Evolutionary conservation across 202 grass and related monocot species (phyloP), one percentile per base, ranked within the genome.

Genomic region (Schoenoplectus tabernaemontani): DNA sequence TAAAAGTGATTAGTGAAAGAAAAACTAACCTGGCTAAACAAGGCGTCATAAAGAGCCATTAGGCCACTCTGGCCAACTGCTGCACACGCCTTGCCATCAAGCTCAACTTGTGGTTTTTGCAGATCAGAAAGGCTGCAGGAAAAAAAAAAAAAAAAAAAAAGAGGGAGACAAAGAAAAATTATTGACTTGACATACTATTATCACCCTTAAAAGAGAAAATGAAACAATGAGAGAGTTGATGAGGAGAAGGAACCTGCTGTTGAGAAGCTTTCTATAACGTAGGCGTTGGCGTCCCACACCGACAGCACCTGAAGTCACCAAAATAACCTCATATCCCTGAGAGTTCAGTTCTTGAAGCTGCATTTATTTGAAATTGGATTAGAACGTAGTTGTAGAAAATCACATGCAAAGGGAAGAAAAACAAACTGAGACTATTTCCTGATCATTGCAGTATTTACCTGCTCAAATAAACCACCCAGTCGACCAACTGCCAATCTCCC

Each of bases 31-130:
- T 99, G 96, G 59, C 70, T 96, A 80, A 99, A 99, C 85, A 99
- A 78, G 74, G 83, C 64, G 46, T 99, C 96, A 0, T 99, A 99
- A 74, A 98, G 82, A 75, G 96, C 96, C 96, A 99, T 99, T 42
- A 99, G 85, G 24, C 92, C 96, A 80, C 85, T 99, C 82, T 99
- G 96, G 61, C 96, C 96, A 85, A 96, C 96, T n/a, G 91, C 86
- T 17, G 96, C 96, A 38, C 92, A 96, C 41, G 96, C 91, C 80
- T 99, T 96, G 5, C 96, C 96, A 74, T 96, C 90, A 68, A 99
- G 81, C 77, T 99, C 96, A 65, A 80, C 62, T 75, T 95, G 96
- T 83, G 96, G 89, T 53, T 96, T 96, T 51, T 99, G 92, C 17
- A 99, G 90, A 96, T 99, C 96, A 57, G 91, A 86, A 83, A 99